Conservation (phyloP, 2,329 filamentous ascomycete species). For the Apiospora pterosperma region DNA sequence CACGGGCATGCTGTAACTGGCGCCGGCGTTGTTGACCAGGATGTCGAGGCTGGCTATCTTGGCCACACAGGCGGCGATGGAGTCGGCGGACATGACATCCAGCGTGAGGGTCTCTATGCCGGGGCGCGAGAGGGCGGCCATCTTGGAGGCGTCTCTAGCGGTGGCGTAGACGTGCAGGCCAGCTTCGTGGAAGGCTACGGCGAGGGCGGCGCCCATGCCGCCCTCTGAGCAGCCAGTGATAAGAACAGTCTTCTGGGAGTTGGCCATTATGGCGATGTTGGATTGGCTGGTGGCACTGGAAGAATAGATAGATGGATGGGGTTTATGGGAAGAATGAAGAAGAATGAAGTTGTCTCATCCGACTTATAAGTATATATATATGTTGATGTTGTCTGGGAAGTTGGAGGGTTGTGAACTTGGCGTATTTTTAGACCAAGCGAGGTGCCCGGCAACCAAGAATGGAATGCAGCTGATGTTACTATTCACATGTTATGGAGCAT, state of each 20-base stretch:
- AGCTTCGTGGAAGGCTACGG: constrained; percentile 4
- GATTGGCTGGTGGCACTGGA: too few species aligned
- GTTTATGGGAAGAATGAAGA: too few species aligned
- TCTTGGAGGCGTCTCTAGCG: neutral
- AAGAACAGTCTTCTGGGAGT: too few species aligned
- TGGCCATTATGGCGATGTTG: too few species aligned
- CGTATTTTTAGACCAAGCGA: too few species aligned
- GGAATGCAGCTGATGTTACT: neutral
- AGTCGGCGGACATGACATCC: neutral
- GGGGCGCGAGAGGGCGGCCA: neutral
- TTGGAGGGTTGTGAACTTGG: too few species aligned
- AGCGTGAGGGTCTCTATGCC: neutral
- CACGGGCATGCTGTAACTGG: neutral
- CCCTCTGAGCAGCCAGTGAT: constrained; percentile 6
- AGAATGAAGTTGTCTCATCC: too few species aligned
- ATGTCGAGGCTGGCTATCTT: constrained; percentile 5
- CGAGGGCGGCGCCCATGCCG: constrained; percentile 6
- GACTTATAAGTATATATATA: too few species aligned
- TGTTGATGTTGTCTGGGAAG: too few species aligned
- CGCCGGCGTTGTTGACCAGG: constrained; percentile 5
- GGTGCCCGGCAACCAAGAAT: neutral
- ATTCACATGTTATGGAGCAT: too few species aligned
- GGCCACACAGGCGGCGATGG: neutral
- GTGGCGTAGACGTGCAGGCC: constrained; percentile 8
- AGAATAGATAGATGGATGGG: too few species aligned